phyloP scores from a whole-genome alignment of 306 rosid species.

The Canavalia gladiata region DNA sequence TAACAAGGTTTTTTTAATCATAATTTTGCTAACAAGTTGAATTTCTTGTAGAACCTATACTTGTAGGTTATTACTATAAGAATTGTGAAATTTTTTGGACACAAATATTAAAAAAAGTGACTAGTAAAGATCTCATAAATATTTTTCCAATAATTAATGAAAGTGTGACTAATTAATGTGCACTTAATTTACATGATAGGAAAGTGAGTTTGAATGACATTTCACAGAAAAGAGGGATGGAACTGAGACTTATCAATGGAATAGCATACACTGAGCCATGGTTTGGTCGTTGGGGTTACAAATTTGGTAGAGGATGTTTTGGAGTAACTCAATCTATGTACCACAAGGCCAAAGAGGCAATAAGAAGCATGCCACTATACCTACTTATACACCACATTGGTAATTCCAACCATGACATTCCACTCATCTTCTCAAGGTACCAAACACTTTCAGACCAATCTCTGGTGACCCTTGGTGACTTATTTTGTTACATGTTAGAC shows the following conservation, averaged over 20 bases:
- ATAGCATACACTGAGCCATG: constrained; percentile 73
- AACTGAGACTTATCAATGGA: constrained; percentile 74
- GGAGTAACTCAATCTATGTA: constrained; percentile 72
- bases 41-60: background rate
- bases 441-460: constrained; percentile 80
- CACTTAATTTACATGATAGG: constrained; percentile 51
- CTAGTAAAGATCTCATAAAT: background rate
- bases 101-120: background rate
- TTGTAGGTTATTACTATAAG: background rate
- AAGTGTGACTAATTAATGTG: constrained; percentile 22
- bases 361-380: constrained; percentile 71
- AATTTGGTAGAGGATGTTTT: constrained; percentile 71
- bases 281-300: constrained; percentile 93
- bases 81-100: background rate
- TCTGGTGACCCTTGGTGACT: constrained; percentile 72
- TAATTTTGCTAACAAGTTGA: background rate
- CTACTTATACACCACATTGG: constrained; percentile 59
- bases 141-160: background rate
- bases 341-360: constrained; percentile 75
- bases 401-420: constrained; percentile 60
- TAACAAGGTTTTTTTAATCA: background rate
- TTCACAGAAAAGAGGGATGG: constrained; percentile 81
- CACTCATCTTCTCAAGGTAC: constrained; percentile 70
- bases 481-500: constrained; percentile 75
- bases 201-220: constrained; percentile 80